Percentiles rank a stretch among this genome's conserved stretches.
Conservation (phyloP, 257 asterid genomes). For the Jaltomata sinuosa region DNA sequence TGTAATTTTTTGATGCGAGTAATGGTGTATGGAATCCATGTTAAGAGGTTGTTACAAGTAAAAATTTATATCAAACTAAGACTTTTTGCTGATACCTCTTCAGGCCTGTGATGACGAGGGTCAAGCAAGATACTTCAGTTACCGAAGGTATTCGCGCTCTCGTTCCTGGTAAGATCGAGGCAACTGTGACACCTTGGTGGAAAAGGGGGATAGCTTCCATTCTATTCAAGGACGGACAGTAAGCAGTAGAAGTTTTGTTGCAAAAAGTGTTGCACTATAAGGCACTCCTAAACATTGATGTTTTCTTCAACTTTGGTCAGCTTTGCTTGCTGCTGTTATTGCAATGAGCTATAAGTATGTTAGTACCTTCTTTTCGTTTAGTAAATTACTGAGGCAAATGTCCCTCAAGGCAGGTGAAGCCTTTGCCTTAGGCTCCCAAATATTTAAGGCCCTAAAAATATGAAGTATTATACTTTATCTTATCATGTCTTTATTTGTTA, state of each 20-base stretch:
- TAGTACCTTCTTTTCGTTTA: not conserved
- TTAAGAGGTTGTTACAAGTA: not conserved
- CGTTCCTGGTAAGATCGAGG: constrained; percentile 39
- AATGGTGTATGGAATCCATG: not conserved
- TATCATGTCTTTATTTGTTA: too few relatives aligned
- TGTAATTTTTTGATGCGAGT: not conserved
- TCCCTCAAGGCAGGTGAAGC: too few relatives aligned
- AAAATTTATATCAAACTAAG: not conserved
- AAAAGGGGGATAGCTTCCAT: constrained; percentile 54
- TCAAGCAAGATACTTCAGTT: constrained; percentile 27
- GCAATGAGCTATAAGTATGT: not conserved
- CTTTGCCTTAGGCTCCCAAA: too few relatives aligned
- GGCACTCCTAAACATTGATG: not conserved
- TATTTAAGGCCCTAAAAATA: too few relatives aligned
- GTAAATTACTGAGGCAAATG: not conserved
- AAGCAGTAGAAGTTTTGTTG: constrained; percentile 13
- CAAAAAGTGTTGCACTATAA: not conserved
- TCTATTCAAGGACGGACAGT: constrained; percentile 28
- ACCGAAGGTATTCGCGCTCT: constrained; percentile 22
- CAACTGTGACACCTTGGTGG: constrained; percentile 82
- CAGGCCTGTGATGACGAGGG: constrained; percentile 39
- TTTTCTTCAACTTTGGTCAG: not conserved
- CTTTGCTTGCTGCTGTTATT: not conserved
- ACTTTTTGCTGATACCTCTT: not conserved
- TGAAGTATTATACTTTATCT: too few relatives aligned